Base-by-base conservation (phyloP, 179 eudicot species). In the Patellifolia procumbens region DNA sequence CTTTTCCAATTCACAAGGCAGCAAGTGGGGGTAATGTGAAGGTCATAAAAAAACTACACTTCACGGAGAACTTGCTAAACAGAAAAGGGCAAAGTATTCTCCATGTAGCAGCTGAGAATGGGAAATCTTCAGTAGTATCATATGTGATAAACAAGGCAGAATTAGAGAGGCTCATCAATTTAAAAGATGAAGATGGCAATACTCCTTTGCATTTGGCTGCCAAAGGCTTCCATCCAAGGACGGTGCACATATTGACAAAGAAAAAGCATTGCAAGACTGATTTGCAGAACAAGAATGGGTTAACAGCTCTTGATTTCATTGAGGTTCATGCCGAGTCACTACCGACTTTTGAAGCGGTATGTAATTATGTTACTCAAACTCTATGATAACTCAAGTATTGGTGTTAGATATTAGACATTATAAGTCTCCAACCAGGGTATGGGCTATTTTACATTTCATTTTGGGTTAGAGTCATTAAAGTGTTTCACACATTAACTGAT, bases 141-240 rank as follows among this genome's bases (percentile, higher is more conserved):
- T 35, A 72, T 26, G 42, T 76, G 2, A 11, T 72, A 2, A 74
- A 37, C 24, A 3, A 58, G 8, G 8, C 2, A 19, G 78, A 79
- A 52, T 72, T 75, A 9, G 73, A 58, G 16, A 53, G 66, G 16
- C 67, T 80, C 2, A 64, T 80, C 52, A 75, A 80, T 72, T 34
- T 63, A 4, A 80, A 76, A 76, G 79, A 80, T 10, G 73, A 70
- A 49, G 59, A 75, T 75, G 80, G 83, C 1, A 80, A 80, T 20
- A 80, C 83, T 53, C 74, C 83, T 16, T 59, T 76, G 60, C 83
- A 81, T 76, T 72, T 76, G 70, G 83, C 80, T 24, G 22, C 80
- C 4, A 46, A 35, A 56, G 45, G 48, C 20, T 72, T 55, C 22
- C 74, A 67, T 28, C 78, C 82, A 2, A 66, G 78, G 78, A 78